phyloP scores from a whole-genome alignment of 345 rosid species.

The Salix arbutifolia region DNA sequence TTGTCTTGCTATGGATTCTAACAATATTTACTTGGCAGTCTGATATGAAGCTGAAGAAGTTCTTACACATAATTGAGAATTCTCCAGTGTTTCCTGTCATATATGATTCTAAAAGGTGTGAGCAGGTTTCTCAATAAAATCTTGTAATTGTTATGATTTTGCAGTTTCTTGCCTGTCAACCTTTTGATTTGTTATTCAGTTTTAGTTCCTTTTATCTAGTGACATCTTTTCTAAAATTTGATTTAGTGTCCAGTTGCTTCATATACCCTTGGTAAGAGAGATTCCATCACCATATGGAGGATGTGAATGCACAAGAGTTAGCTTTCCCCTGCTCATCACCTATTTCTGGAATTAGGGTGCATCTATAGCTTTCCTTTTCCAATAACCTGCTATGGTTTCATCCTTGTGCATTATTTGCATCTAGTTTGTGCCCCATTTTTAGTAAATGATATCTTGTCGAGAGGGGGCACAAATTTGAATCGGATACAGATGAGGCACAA shows the following conservation, averaged over 20 bases:
- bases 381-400: not conserved
- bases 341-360: not conserved
- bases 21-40: slow-evolving; percentile 42
- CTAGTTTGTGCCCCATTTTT: not conserved
- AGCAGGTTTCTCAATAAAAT: slow-evolving; percentile 9
- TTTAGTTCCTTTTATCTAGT: not conserved
- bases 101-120: slow-evolving; percentile 69
- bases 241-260: not conserved
- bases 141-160: not conserved
- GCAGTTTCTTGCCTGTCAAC: not conserved
- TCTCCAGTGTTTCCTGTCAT: slow-evolving; percentile 84
- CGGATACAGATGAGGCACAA: not conserved
- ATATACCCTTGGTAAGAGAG: not conserved
- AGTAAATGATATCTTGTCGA: not conserved
- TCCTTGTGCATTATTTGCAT: not conserved
- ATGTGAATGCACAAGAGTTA: not conserved
- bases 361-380: not conserved
- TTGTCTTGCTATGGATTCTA: slow-evolving; percentile 2
- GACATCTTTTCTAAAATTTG: not conserved
- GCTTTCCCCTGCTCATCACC: not conserved
- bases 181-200: not conserved
- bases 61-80: slow-evolving; percentile 78
- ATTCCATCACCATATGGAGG: not conserved
- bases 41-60: slow-evolving; percentile 87
- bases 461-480: not conserved